A percentile compares a stretch with the other conserved stretches of the same genome.
Evolutionary conservation across 2,329 filamentous ascomycete genomes (phyloP).

Genomic region (Cladosporium colombiae): DNA sequence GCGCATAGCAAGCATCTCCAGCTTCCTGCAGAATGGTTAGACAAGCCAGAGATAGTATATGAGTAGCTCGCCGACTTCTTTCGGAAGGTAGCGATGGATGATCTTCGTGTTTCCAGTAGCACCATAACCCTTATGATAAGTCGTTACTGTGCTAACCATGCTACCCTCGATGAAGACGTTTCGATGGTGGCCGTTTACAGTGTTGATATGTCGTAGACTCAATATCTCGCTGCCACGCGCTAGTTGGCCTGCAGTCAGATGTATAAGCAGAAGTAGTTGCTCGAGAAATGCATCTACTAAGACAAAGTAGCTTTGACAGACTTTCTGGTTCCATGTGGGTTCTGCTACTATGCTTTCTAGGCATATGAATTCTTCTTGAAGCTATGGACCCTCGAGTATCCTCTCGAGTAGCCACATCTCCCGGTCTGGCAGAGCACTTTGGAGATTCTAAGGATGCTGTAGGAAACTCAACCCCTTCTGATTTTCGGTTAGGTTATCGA

Average conservation of each 20-base stretch:
- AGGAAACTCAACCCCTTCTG: constrained; percentile 1
- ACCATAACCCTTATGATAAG: no score
- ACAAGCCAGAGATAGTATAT: no score
- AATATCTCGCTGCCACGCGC: constrained; percentile 27
- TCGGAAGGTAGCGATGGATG: no score
- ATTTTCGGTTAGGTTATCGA: neutral
- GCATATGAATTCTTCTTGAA: neutral
- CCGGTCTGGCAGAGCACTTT: no score
- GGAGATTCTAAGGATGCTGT: neutral
- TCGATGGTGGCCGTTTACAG: constrained; percentile 20
- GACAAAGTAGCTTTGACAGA: neutral
- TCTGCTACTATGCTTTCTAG: neutral
- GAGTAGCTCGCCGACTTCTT: no score
- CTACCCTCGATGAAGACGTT: constrained; percentile 26
- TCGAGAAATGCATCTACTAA: constrained; percentile 21
- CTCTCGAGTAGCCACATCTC: no score
- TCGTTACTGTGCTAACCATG: constrained; percentile 23
- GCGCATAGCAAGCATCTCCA: neutral
- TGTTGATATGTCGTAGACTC: constrained; percentile 23
- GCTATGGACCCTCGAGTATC: neutral
- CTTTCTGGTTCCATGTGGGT: neutral
- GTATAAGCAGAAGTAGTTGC: no score
- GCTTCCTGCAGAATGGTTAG: constrained; percentile 12
- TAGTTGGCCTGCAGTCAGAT: no score
- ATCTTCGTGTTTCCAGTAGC: no score